Base-by-base conservation (phyloP, 345 rosid species). In the Populus euphratica region DNA sequence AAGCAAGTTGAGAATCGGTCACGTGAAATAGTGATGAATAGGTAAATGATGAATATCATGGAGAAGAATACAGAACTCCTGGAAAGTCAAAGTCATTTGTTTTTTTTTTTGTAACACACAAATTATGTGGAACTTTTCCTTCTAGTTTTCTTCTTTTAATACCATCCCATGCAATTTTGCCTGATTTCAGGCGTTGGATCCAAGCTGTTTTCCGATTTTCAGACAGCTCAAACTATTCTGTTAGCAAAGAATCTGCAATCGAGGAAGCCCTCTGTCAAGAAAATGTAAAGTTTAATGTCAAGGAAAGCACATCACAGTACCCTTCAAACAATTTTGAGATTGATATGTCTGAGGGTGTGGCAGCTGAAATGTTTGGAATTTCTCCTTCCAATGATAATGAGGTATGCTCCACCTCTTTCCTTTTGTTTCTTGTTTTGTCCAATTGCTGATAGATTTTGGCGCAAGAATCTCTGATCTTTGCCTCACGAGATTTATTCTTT, bases 1-100 rank as follows among this genome's bases (percentile, higher is more conserved):
- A 95, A 93, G 84, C 92, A 95, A 91, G 94, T 95, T 76, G 97
- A 93, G 87, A 95, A 93, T 77, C 92, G 97, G 59, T 89, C 96
- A 11, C 90, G 92, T 25, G 96, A 93, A 79, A 74, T 93, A 73
- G 88, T 95, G 73, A 93, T 95, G 98, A 92, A 93, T 81, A 85
- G 98, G 87, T 90, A 84, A 73, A 13, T 68, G 36, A 66, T 74
- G 49, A 80, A 69, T 68, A 72, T 20, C 43, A 35, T 49, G 29
- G 75, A 44, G 43, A 36, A 47, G 6, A 6, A 23, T n/a, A 64
- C 63, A 54, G 29, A 31, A 52, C 56, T 66, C 50, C 7, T 64
- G 13, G 20, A n/a, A 25, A 35, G 41, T 49, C 43, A 21, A 29
- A 70, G 8, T 70, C 6, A 21, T 31, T 72, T 13, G 27, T 27